These are phyloP conservation scores for Paxillus rubicundulus DNA, from an alignment of 768 basidiomycete species.

Conservation along the genomic window DNA sequence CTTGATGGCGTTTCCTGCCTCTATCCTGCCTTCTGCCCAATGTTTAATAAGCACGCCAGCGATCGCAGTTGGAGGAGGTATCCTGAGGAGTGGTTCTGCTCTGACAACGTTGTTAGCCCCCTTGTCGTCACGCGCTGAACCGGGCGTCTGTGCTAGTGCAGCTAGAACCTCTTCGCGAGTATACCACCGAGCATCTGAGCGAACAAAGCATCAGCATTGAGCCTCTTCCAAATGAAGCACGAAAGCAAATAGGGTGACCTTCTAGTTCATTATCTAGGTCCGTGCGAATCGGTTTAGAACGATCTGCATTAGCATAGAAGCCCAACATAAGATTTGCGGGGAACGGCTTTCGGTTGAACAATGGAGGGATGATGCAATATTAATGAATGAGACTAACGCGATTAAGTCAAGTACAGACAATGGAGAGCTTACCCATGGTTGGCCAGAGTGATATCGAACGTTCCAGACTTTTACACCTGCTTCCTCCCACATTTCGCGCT, in stretches of 20 bases:
- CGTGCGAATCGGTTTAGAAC: slow-evolving; percentile 66
- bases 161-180: slow-evolving; percentile 67
- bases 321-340: slow-evolving; percentile 91
- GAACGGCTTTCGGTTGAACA: slow-evolving; percentile 60
- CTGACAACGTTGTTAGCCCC: slow-evolving; percentile 16
- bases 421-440: slow-evolving; percentile 71
- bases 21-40: slow-evolving; percentile 67
- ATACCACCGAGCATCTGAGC: slow-evolving; percentile 85
- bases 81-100: slow-evolving; percentile 56
- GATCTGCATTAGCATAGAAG: slow-evolving; percentile 77
- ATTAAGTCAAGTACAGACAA: not conserved
- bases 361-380: not conserved
- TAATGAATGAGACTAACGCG: not conserved
- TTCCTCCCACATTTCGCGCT: slow-evolving; percentile 94
- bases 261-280: slow-evolving; percentile 97
- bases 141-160: slow-evolving; percentile 43
- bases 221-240: not conserved
- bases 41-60: slow-evolving; percentile 83
- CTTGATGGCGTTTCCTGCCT: slow-evolving; percentile 45
- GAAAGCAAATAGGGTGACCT: slow-evolving; percentile 45
- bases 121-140: slow-evolving; percentile 32
- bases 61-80: slow-evolving; percentile 77
- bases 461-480: slow-evolving; percentile 87
- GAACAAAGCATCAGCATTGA: not conserved
- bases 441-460: slow-evolving; percentile 79